These are phyloP conservation scores for Teratosphaeriaceae sp. DNA, from an alignment of 2,329 filamentous ascomycete species.

Conservation along the genomic window DNA sequence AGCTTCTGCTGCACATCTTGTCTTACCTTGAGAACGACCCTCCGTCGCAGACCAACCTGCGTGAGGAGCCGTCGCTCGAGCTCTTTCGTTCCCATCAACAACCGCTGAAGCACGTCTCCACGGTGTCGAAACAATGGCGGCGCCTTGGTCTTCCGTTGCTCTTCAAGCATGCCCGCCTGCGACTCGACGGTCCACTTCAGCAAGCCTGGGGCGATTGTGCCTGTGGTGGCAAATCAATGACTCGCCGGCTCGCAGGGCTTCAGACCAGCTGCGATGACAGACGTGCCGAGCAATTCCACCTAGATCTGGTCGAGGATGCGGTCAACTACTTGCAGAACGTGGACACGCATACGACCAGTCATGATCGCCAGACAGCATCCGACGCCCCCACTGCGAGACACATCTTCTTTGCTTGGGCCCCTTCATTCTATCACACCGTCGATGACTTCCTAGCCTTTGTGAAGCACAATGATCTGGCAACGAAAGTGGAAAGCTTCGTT, in stretches of 20 bases:
- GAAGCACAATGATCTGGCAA: slow-evolving; percentile 9
- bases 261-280: background rate
- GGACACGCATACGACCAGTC: background rate
- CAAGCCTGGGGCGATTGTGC: slow-evolving; percentile 7
- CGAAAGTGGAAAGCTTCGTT: slow-evolving; percentile 40
- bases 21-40: slow-evolving; percentile 45
- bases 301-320: slow-evolving; percentile 1
- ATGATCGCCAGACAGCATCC: slow-evolving; percentile 3
- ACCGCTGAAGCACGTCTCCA: slow-evolving; percentile 51
- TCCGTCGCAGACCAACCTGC: slow-evolving; percentile 44
- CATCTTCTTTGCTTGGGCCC: slow-evolving; percentile 12
- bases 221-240: slow-evolving; percentile 3
- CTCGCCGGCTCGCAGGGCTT: background rate
- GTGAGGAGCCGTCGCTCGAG: slow-evolving; percentile 42
- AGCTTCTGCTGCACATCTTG: slow-evolving; percentile 54
- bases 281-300: slow-evolving; percentile 9
- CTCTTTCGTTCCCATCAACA: slow-evolving; percentile 34
- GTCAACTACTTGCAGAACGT: background rate
- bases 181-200: slow-evolving; percentile 23
- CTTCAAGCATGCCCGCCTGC: slow-evolving; percentile 47
- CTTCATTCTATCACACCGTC: slow-evolving; percentile 17
- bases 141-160: slow-evolving; percentile 47
- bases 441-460: slow-evolving; percentile 20
- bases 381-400: background rate
- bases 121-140: slow-evolving; percentile 50